phyloP scores from a whole-genome alignment of 2,329 filamentous ascomycete species.

The Colletotrichum liriopes region DNA sequence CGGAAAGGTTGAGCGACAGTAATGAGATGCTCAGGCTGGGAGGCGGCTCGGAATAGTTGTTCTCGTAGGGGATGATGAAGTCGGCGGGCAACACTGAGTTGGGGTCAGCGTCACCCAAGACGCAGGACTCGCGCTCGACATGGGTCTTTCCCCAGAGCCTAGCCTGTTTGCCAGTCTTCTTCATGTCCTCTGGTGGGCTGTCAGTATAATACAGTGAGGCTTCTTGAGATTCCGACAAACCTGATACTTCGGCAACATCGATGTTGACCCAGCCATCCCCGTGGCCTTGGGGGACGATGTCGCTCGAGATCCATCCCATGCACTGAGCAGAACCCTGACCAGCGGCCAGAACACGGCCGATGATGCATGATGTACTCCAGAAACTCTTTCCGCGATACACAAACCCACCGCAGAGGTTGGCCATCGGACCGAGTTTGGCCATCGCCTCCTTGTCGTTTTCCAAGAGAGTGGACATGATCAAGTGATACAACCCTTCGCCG shows the following conservation, averaged over 20 bases:
- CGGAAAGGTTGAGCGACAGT: constrained; percentile 65
- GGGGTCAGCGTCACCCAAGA: constrained; percentile 71
- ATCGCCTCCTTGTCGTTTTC: constrained; percentile 76
- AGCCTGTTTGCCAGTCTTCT: constrained; percentile 68
- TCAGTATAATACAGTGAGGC: constrained; percentile 22
- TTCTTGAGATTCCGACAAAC: constrained; percentile 53
- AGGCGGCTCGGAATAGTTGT: constrained; percentile 64
- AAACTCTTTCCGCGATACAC: constrained; percentile 76
- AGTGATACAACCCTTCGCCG: constrained; percentile 74
- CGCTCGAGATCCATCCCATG: constrained; percentile 79
- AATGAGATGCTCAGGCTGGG: constrained; percentile 66
- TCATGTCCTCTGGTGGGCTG: constrained; percentile 61
- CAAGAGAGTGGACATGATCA: constrained; percentile 76
- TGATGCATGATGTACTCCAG: constrained; percentile 78
- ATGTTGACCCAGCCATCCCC: constrained; percentile 73
- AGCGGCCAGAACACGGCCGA: constrained; percentile 76
- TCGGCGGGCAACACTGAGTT: constrained; percentile 71
- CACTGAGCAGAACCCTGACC: constrained; percentile 75
- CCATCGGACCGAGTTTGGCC: constrained; percentile 70
- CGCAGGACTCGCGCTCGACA: constrained; percentile 73
- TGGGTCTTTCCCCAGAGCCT: constrained; percentile 74
- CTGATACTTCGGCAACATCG: constrained; percentile 67
- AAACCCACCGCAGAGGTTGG: constrained; percentile 76
- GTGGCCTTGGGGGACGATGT: constrained; percentile 67
- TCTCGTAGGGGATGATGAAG: constrained; percentile 74